Evolutionary conservation across 257 asterid species (phyloP).

Genomic region (Nicotiana benthamiana): DNA sequence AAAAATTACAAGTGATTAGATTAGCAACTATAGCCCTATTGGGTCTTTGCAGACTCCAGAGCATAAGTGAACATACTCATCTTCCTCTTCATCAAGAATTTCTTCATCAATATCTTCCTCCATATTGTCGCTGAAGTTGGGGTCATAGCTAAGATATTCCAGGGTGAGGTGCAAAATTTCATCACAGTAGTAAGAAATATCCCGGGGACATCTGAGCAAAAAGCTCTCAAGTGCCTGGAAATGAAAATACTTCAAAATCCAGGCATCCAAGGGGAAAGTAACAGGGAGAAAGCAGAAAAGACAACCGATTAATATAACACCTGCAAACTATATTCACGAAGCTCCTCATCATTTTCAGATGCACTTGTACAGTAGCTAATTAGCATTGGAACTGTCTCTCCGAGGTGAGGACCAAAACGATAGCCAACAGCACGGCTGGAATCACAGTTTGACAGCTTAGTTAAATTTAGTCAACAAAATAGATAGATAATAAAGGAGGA

Average conservation of each 20-base stretch:
- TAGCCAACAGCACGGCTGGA: slow-evolving; percentile 97
- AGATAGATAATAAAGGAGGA: background rate
- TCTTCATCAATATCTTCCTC: slow-evolving; percentile 95
- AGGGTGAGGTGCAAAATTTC: slow-evolving; percentile 74
- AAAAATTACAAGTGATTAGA: background rate
- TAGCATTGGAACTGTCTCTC: slow-evolving; percentile 84
- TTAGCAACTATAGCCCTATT: background rate
- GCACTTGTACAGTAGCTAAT: slow-evolving; percentile 84
- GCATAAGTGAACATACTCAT: slow-evolving; percentile 56
- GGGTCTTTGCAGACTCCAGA: slow-evolving; percentile 9
- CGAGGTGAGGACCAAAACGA: slow-evolving; percentile 98
- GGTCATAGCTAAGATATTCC: slow-evolving; percentile 93
- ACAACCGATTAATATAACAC: slow-evolving; percentile 24
- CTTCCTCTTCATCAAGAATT: slow-evolving; percentile 85
- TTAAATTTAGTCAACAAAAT: background rate
- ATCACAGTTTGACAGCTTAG: background rate
- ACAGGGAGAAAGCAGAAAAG: background rate
- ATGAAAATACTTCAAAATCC: slow-evolving; percentile 4
- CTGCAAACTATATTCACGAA: slow-evolving; percentile 97
- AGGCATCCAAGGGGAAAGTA: background rate
- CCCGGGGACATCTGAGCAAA: slow-evolving; percentile 90
- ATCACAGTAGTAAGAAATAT: slow-evolving; percentile 73
- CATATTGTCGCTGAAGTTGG: slow-evolving; percentile 96
- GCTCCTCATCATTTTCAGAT: slow-evolving; percentile 98
- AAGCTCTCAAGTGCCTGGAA: slow-evolving; percentile 92